These are phyloP conservation scores for Saccharomyces hybrid DNA, from an alignment of 1,139 yeast species.

Conservation along the genomic window DNA sequence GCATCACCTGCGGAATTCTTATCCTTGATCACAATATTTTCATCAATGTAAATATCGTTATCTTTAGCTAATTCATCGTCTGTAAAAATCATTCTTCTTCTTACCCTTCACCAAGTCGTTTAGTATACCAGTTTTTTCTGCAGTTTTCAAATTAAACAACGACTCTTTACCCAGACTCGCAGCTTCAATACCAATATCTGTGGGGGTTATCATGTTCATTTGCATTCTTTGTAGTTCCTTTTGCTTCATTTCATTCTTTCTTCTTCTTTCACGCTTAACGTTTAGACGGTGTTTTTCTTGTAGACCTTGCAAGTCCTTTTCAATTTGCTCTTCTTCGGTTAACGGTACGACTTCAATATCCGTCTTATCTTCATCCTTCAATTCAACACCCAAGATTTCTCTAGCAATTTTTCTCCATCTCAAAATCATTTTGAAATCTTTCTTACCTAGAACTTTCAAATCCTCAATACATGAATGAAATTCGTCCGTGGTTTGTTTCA, in stretches of 20 bases:
- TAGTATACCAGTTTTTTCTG: conserved; percentile 79
- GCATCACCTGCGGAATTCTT: conserved; percentile 41
- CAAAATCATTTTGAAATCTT: conserved; percentile 77
- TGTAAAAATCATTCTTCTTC: conserved; percentile 63
- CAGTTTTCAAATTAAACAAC: conserved; percentile 70
- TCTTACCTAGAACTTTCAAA: conserved; percentile 85
- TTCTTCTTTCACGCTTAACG: conserved; percentile 72
- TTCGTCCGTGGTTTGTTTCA: conserved; percentile 72
- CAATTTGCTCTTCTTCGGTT: conserved; percentile 85
- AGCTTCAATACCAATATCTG: conserved; percentile 90
- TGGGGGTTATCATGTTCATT: conserved; percentile 91
- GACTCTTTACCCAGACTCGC: conserved; percentile 76
- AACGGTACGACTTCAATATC: conserved; percentile 57
- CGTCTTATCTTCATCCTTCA: conserved; percentile 39
- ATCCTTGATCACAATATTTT: conserved; percentile 35
- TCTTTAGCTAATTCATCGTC: conserved; percentile 48
- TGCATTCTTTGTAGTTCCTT: conserved; percentile 88
- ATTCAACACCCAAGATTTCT: conserved; percentile 64
- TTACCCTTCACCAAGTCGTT: conserved; percentile 72
- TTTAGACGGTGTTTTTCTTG: conserved; percentile 64
- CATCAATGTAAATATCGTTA: conserved; percentile 44
- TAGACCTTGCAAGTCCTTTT: conserved; percentile 68
- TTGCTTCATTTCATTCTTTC: conserved; percentile 73
- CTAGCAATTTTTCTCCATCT: conserved; percentile 88
- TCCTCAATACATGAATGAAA: conserved; percentile 78